These are phyloP conservation scores for Ophiostoma ips DNA, from an alignment of 2,329 filamentous ascomycete species.

Conservation along the genomic window DNA sequence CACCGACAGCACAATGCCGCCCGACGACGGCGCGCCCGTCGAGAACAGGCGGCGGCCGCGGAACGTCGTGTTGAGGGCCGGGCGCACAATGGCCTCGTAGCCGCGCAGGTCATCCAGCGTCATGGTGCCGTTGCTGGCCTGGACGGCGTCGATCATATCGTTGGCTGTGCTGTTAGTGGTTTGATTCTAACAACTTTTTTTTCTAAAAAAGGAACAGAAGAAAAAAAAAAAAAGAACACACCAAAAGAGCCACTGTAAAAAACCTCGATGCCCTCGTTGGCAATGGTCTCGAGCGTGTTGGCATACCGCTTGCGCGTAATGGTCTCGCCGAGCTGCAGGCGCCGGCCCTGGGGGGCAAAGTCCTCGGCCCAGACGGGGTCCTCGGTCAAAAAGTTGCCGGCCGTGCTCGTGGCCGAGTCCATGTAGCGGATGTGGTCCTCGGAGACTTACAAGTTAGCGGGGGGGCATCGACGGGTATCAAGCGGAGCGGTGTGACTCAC, in stretches of 20 bases:
- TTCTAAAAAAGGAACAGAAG: neutral
- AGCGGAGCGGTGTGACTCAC: constrained; percentile 21
- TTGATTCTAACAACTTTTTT: constrained; percentile 3
- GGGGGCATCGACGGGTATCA: neutral
- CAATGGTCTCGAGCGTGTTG: constrained; percentile 60
- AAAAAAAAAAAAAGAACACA: constrained; percentile 9
- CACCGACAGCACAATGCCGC: constrained; percentile 58
- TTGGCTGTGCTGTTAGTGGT: constrained; percentile 36
- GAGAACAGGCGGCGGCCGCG: constrained; percentile 56
- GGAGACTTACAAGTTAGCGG: constrained; percentile 34
- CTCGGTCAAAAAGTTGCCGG: constrained; percentile 51
- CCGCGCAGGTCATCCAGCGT: constrained; percentile 61
- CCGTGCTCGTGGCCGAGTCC: constrained; percentile 23
- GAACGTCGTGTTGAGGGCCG: constrained; percentile 49
- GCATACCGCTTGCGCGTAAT: constrained; percentile 76
- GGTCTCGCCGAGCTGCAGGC: constrained; percentile 57
- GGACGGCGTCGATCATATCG: constrained; percentile 56
- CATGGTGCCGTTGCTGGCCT: constrained; percentile 66
- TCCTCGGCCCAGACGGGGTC: constrained; percentile 74
- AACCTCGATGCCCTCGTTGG: constrained; percentile 41
- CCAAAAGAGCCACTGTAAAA: constrained; percentile 24
- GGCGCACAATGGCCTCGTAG: constrained; percentile 53
- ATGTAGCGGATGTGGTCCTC: constrained; percentile 67
- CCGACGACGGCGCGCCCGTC: constrained; percentile 63
- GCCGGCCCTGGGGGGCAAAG: constrained; percentile 67